Base-by-base conservation (phyloP, 2,329 filamentous ascomycete species). In the Aspergillus jensenii region DNA sequence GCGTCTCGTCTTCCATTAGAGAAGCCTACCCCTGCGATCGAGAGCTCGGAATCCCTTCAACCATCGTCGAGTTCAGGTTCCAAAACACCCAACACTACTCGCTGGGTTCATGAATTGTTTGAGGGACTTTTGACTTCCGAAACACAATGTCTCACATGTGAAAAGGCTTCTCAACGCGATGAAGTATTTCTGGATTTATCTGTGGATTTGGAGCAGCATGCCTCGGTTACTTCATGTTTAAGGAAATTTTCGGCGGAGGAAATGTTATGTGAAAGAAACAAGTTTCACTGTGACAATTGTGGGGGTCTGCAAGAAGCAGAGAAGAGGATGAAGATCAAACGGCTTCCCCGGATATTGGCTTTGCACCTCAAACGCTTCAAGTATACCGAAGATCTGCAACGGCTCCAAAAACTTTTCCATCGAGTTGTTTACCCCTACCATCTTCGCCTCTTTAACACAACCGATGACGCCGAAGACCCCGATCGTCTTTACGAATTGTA, bases 321-420 rank as follows among this genome's bases (percentile, higher is more conserved):
- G 75, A 99, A 98, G 80, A 86, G 95, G 63, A 99, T 99, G 95
- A 99, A 98, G 81, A 93, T 99, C 67, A 98, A 99, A 79, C 86
- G 90, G 53, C 78, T 98, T 70, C 95, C 95, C 4, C 92, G 91
- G 70, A 91, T 99, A 59, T 78, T 99, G 62, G 93, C 95, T 4
- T 79, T 99, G 58, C 95, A 99, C 71, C 78, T 99, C 62, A 99
- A 99, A 78, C 87, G 95, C 56, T 99, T 99, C 81, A 98, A 98
- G 78, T 99, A 97, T 72, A 97, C 93, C 2, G 95, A 98, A 71
- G 93, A 98, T 73, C 86, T 96, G 70, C 95, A 93, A 64, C 86
- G 93, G 55, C 79, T 99, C 61, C 93, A 98, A 74, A 99, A 99
- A 76, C 84, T 99, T 44, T 98, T 98, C 73, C 93, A 99, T 74